Evolutionary conservation across 441 rosid genomes (phyloP).

Genomic region (Gossypium aridum): DNA sequence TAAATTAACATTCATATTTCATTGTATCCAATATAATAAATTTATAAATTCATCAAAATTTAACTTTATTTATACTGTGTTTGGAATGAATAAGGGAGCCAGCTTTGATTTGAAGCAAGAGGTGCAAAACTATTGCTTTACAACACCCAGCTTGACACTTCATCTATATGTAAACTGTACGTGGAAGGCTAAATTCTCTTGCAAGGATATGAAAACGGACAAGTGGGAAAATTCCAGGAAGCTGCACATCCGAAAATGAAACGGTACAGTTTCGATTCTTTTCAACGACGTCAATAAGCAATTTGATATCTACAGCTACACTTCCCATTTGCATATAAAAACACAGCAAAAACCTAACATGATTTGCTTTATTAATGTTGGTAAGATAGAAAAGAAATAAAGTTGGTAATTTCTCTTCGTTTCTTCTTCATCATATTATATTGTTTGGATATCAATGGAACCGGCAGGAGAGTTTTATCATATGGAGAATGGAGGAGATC

Average conservation of each 20-base stretch:
- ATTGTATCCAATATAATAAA: neutral
- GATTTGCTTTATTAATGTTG: neutral
- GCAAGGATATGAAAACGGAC: slow-evolving; percentile 24
- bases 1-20: too few relatives aligned
- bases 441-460: slow-evolving; percentile 16
- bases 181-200: slow-evolving; percentile 14
- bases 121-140: neutral
- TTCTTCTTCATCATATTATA: neutral
- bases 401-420: neutral
- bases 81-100: neutral
- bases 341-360: neutral
- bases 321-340: neutral
- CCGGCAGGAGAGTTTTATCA: slow-evolving; percentile 15
- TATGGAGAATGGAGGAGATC: slow-evolving; percentile 34
- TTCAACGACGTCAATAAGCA: neutral
- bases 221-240: slow-evolving; percentile 45
- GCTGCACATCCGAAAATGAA: slow-evolving; percentile 15
- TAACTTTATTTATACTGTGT: too few relatives aligned
- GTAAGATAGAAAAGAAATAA: too few relatives aligned
- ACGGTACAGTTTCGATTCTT: neutral
- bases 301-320: neutral
- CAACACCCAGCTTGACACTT: neutral
- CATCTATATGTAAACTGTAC: neutral
- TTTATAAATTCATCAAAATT: too few relatives aligned
- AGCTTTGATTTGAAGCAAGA: neutral